Base-by-base conservation (phyloP, 1,139 yeast genomes). In the Yamadazyma triangularis region DNA sequence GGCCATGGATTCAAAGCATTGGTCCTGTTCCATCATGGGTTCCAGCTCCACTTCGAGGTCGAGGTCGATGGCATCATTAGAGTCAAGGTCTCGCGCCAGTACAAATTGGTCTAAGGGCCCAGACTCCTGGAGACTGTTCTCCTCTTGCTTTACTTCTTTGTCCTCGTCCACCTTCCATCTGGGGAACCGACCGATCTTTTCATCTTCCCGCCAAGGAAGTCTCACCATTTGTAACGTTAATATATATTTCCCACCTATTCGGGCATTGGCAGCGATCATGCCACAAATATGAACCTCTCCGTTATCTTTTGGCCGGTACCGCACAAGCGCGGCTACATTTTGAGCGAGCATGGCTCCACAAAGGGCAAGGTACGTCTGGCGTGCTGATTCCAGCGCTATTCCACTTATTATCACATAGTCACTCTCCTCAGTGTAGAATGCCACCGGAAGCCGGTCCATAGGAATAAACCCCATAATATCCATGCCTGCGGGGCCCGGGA, bases 151-250 rank as follows among this genome's bases (percentile, higher is more conserved):
- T n/a, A n/a, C n/a, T n/a, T n/a, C n/a, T n/a, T n/a, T n/a, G n/a
- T n/a, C n/a, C n/a, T n/a, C n/a, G n/a, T n/a, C n/a, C n/a, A n/a
- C n/a, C n/a, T n/a, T n/a, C n/a, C n/a, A n/a, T n/a, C n/a, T n/a
- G n/a, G n/a, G 80, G 42, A 84, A 82, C 27, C 64, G 64, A 11
- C 83, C 77, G 10, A 73, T 59, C 40, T 81, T 76, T 42, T 77
- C 82, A 50, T 89, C 96, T 44, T 87, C 95, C 21, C 72, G 70
- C 53, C 75, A 85, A 1, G 96, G 95, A n/a, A 88, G 51, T 25
- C 79, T 62, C 5, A 60, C 53, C 41, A 68, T 48, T 3, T 58
- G 47, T 34, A 72, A 60, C 0, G 60, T 52, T 32, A 57, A 57
- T 2, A 54, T 48, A 29, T 38, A 39, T 13, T 50, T 30, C 1